Evolutionary conservation across 1,284 basidiomycete species (phyloP).

Genomic region (Cryptococcus sp.): DNA sequence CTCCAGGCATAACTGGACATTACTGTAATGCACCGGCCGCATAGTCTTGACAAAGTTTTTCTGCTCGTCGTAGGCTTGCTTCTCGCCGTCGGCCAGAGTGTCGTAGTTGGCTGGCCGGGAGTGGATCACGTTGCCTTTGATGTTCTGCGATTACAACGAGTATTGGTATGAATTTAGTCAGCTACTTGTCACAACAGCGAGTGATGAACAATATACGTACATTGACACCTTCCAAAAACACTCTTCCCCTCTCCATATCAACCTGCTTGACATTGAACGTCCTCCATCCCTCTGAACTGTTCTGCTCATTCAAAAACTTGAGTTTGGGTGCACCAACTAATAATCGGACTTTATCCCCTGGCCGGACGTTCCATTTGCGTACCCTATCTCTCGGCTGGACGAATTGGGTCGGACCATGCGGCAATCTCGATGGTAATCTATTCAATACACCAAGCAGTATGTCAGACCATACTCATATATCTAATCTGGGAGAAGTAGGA

Average conservation of each 20-base stretch:
- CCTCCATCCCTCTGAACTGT: constrained; percentile 39
- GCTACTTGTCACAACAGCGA: neutral
- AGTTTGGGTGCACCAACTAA: constrained; percentile 42
- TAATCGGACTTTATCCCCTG: constrained; percentile 48
- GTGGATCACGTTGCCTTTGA: constrained; percentile 33
- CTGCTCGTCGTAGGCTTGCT: constrained; percentile 30
- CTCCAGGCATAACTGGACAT: constrained; percentile 49
- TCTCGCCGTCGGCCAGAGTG: constrained; percentile 20
- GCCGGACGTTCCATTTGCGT: constrained; percentile 47
- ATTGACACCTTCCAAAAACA: constrained; percentile 42
- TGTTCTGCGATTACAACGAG: constrained; percentile 39
- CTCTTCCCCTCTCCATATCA: constrained; percentile 43
- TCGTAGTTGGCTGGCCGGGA: constrained; percentile 35
- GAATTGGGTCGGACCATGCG: constrained; percentile 32
- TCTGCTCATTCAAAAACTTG: constrained; percentile 39
- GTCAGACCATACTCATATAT: neutral
- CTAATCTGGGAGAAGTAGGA: neutral
- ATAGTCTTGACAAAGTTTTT: constrained; percentile 29
- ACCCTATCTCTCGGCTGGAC: constrained; percentile 42
- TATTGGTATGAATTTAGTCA: too few species aligned
- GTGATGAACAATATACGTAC: constrained; percentile 26
- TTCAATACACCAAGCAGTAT: neutral
- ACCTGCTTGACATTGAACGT: constrained; percentile 43
- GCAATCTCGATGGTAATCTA: constrained; percentile 38
- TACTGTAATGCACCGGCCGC: constrained; percentile 48